Evolutionary conservation across 1,139 yeast genomes (phyloP), one percentile per base, ranked within the genome.

Genomic region (Scheffersomyces segobiensis): DNA sequence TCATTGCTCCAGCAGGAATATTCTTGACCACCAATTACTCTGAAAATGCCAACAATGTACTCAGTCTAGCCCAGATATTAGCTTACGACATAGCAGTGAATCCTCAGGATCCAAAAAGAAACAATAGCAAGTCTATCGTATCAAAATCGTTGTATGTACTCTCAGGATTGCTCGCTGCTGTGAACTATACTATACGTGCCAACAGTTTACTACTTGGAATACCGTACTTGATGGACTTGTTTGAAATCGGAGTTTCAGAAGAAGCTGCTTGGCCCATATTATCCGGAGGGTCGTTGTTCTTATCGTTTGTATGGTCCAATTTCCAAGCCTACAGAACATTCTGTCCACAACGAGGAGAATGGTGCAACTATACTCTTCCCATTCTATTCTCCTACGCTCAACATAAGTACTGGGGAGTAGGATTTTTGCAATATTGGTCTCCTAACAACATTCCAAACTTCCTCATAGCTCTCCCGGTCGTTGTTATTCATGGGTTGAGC

Each of bases 391-490:
- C 84, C n/a, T 91, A 81, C 70, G 91, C 96, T 7, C 99, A 95
- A 72, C 61, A 75, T 2, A 81, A 87, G 62, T 93, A 95, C 71
- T 95, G 99, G 99, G 83, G 86, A 64, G 82, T 80, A 53, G 99
- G 99, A 0, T 86, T 93, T 57, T 73, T 95, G 55, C 78, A 75
- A 53, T 95, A 95, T 71, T 95, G 97, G 96, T 88, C 96, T 0
- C 63, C 79, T 0, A 87, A 86, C 66, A 93, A 95, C 67, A 72
- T 91, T 17, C 97, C 98, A 12, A 91, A 93, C 70, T 93, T 95
- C 67, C 48, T 87, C n/a, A 79, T 95, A 65, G 96, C 92, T 0
- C 61, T 82, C 0, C 99, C 98, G 1, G 84, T 87, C 14, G 68
- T 90, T 3, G 46, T 75, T 2, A 66, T 88, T 60, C 65, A 73